These are phyloP conservation scores for Zychaea mexicana DNA, from an alignment of 371 early-diverging fungal genomes.

Conservation along the genomic window DNA sequence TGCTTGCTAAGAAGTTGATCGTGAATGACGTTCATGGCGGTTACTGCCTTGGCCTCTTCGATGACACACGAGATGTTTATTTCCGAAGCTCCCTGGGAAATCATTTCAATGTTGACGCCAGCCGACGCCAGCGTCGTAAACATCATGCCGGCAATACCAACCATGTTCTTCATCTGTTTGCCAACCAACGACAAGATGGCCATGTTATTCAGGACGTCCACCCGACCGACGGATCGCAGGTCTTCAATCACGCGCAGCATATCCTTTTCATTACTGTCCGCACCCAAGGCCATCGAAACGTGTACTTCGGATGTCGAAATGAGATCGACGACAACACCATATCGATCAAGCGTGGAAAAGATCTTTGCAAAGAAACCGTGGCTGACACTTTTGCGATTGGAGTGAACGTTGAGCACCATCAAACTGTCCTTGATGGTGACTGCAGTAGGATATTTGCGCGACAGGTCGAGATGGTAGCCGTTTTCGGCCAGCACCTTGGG, in stretches of 20 bases:
- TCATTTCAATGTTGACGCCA: constrained; percentile 97
- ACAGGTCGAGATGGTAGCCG: constrained; percentile 72
- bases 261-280: constrained; percentile 61
- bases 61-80: constrained; percentile 98
- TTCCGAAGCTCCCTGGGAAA: constrained; percentile 96
- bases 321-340: constrained; percentile 92
- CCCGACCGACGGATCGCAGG: constrained; percentile 27
- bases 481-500: constrained; percentile 74
- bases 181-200: constrained; percentile 97
- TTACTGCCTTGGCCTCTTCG: constrained; percentile 64
- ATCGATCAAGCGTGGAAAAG: constrained; percentile 85
- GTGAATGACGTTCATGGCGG: constrained; percentile 90
- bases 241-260: constrained; percentile 72
- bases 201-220: constrained; percentile 80
- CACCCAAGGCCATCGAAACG: constrained; percentile 92
- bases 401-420: constrained; percentile 91
- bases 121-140: constrained; percentile 89
- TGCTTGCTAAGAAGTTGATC: constrained; percentile 57
- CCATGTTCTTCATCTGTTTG: constrained; percentile 93
- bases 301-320: constrained; percentile 97
- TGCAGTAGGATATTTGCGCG: constrained; percentile 87
- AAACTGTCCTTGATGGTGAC: constrained; percentile 97
- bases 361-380: constrained; percentile 96
- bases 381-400: constrained; percentile 91
- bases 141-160: constrained; percentile 94